Evolutionary conservation across 495 filamentous ascomycete species (phyloP).

Genomic region (Penicillium argentinense): DNA sequence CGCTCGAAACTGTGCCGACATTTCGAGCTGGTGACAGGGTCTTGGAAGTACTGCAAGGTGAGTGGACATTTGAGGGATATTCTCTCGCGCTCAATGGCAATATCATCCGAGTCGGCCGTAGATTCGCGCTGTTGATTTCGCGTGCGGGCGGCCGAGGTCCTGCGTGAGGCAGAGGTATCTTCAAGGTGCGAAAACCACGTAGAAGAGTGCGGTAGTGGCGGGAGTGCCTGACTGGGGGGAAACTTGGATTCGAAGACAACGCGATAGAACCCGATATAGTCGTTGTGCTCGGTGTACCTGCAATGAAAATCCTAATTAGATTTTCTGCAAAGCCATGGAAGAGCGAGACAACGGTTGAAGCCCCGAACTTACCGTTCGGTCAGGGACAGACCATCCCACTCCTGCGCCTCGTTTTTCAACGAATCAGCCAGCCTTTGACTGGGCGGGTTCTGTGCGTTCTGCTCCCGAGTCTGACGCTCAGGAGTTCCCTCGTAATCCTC

Average conservation of each 20-base stretch:
- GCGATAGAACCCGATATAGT: slow-evolving; percentile 76
- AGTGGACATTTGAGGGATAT: slow-evolving; percentile 77
- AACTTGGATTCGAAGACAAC: slow-evolving; percentile 75
- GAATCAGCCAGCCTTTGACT: slow-evolving; percentile 28
- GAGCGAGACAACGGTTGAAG: not conserved
- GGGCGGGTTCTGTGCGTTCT: slow-evolving; percentile 22
- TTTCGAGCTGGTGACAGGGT: slow-evolving; percentile 71
- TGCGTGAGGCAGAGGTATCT: too few species aligned
- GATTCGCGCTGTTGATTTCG: slow-evolving; percentile 25
- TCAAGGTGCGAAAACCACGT: slow-evolving; percentile 69
- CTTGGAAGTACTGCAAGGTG: slow-evolving; percentile 69
- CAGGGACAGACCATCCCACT: slow-evolving; percentile 37
- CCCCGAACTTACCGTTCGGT: slow-evolving; percentile 34
- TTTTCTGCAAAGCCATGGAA: not conserved
- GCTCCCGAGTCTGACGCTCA: slow-evolving; percentile 20
- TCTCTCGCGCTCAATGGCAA: slow-evolving; percentile 67
- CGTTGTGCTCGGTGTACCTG: slow-evolving; percentile 72
- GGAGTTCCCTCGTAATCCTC: slow-evolving; percentile 28
- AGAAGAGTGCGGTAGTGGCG: slow-evolving; percentile 63
- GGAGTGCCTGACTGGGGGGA: slow-evolving; percentile 59
- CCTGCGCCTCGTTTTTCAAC: slow-evolving; percentile 21
- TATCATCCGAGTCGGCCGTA: slow-evolving; percentile 61
- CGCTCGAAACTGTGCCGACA: slow-evolving; percentile 86
- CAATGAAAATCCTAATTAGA: not conserved
- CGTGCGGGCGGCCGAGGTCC: too few species aligned